Conservation (phyloP, 768 basidiomycete species). For the Tylopilus sp. region DNA sequence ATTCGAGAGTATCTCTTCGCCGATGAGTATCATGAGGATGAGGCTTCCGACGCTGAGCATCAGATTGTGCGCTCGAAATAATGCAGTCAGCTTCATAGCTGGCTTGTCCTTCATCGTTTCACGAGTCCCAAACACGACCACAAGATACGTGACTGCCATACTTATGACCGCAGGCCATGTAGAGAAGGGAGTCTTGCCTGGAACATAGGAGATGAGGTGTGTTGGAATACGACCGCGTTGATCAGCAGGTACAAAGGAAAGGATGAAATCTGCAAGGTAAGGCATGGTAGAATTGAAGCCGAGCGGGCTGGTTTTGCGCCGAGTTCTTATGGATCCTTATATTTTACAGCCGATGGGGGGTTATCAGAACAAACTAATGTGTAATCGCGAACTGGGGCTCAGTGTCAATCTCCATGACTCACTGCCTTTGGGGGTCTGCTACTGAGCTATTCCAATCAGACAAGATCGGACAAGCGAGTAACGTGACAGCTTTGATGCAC, state of each 20-base stretch:
- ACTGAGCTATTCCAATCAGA: too few species aligned
- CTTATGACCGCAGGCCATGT: constrained; percentile 65
- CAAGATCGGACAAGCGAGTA: too few species aligned
- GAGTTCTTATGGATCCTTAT: constrained; percentile 15
- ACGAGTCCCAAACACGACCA: too few species aligned
- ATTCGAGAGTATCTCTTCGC: constrained; percentile 88
- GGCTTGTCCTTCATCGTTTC: too few species aligned
- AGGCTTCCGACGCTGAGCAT: constrained; percentile 77
- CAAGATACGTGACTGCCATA: constrained; percentile 59
- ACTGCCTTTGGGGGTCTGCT: too few species aligned
- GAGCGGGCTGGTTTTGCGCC: neutral
- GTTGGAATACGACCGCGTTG: constrained; percentile 56
- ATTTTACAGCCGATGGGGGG: too few species aligned
- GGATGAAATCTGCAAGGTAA: constrained; percentile 66
- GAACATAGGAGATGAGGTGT: constrained; percentile 61
- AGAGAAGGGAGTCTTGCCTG: constrained; percentile 76
- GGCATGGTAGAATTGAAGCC: constrained; percentile 45
- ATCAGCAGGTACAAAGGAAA: constrained; percentile 45
- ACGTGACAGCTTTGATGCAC: too few species aligned
- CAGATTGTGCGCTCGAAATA: constrained; percentile 88
- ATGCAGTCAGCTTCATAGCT: constrained; percentile 65
- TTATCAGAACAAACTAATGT: too few species aligned
- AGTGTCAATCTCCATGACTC: too few species aligned
- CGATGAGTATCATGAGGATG: constrained; percentile 74
- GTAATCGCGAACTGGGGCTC: too few species aligned